A percentile compares a stretch with the other conserved stretches of the same genome.
These are phyloP conservation scores for Mycogone perniciosa DNA, from an alignment of 2,329 filamentous ascomycete genomes.

Conservation along the genomic window DNA sequence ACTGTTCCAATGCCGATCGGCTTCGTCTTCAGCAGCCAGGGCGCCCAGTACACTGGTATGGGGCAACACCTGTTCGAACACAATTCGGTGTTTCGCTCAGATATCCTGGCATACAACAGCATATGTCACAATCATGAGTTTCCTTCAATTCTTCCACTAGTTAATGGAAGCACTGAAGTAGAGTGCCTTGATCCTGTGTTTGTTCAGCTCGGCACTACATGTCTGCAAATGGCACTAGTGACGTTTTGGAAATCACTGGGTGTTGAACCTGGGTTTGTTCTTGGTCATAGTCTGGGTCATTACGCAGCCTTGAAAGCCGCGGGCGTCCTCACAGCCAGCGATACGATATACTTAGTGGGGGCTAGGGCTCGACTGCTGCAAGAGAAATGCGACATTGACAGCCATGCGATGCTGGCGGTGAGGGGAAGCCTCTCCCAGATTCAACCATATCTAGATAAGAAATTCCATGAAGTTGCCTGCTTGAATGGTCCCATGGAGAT, in stretches of 20 bases:
- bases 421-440: slow-evolving; percentile 34
- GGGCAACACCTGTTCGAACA: slow-evolving; percentile 45
- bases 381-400: slow-evolving; percentile 59
- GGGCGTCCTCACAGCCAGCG: slow-evolving; percentile 63
- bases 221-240: slow-evolving; percentile 51
- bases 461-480: slow-evolving; percentile 56
- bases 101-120: slow-evolving; percentile 51
- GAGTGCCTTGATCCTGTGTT: slow-evolving; percentile 21
- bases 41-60: slow-evolving; percentile 46
- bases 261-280: slow-evolving; percentile 46
- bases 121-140: slow-evolving; percentile 43
- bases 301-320: slow-evolving; percentile 53
- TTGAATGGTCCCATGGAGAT: slow-evolving; percentile 71
- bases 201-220: slow-evolving; percentile 48
- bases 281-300: slow-evolving; percentile 50
- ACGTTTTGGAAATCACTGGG: slow-evolving; percentile 48
- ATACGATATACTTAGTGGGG: slow-evolving; percentile 67
- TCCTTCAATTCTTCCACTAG: slow-evolving; percentile 48
- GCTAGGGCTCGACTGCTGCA: slow-evolving; percentile 60
- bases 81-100: slow-evolving; percentile 41
- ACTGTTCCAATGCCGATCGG: slow-evolving; percentile 22
- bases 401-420: slow-evolving; percentile 54
- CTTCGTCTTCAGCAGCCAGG: slow-evolving; percentile 53
- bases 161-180: slow-evolving; percentile 31
- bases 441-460: slow-evolving; percentile 13